Conservation (phyloP, 306 rosid species). For the Ammopiptanthus mongolicus region DNA sequence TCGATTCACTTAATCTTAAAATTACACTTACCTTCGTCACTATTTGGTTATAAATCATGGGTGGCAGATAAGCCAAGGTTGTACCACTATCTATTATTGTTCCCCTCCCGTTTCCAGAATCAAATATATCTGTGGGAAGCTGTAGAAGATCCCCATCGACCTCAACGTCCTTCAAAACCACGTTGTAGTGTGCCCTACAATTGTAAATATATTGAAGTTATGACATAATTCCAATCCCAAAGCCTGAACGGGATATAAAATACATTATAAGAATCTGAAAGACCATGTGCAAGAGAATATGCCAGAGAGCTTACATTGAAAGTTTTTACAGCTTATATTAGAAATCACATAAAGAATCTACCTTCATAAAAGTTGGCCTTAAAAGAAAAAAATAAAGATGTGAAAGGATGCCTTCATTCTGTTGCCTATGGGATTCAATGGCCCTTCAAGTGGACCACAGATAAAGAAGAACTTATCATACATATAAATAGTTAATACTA, state of each 20-base stretch:
- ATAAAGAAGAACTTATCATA: not conserved
- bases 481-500: not conserved
- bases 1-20: constrained; percentile 2
- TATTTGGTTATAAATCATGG: constrained; percentile 36
- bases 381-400: not conserved
- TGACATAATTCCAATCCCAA: constrained; percentile 27
- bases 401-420: not conserved
- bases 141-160: constrained; percentile 50
- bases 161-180: constrained; percentile 64
- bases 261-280: constrained; percentile 17
- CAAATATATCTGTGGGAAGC: constrained; percentile 60
- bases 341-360: constrained; percentile 6
- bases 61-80: constrained; percentile 80
- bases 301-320: not conserved
- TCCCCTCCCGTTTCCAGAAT: constrained; percentile 42
- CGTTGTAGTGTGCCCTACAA: constrained; percentile 88
- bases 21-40: constrained; percentile 42
- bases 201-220: constrained; percentile 28
- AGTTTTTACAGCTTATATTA: not conserved
- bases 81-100: constrained; percentile 93
- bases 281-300: constrained; percentile 14
- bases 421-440: not conserved
- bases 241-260: constrained; percentile 20
- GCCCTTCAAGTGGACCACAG: not conserved
- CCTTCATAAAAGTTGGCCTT: constrained; percentile 14